Evolutionary conservation across 2,329 filamentous ascomycete species (phyloP).

Genomic region (Calonectria leucothoes): DNA sequence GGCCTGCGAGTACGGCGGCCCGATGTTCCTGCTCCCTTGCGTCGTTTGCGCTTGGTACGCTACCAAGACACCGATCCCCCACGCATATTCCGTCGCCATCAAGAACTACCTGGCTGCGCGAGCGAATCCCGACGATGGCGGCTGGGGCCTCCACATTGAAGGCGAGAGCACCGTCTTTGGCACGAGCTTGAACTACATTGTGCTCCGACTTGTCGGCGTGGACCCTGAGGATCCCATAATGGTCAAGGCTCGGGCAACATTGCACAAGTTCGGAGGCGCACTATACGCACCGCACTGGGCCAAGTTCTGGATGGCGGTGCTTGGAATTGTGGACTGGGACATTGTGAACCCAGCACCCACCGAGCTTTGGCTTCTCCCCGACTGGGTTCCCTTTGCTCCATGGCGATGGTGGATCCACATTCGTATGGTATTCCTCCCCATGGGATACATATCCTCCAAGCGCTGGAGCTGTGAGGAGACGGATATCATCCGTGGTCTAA

Average conservation of each 20-base stretch:
- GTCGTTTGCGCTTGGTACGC: conserved; percentile 88
- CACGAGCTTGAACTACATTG: conserved; percentile 87
- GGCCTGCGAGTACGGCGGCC: conserved; percentile 97
- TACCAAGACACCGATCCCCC: conserved; percentile 87
- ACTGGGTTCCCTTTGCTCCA: conserved; percentile 90
- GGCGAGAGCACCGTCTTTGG: conserved; percentile 93
- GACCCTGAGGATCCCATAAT: conserved; percentile 86
- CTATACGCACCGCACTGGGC: conserved; percentile 90
- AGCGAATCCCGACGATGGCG: conserved; percentile 88
- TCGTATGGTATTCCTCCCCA: conserved; percentile 93
- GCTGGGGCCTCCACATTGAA: conserved; percentile 97
- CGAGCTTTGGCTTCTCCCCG: conserved; percentile 91
- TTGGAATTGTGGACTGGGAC: conserved; percentile 89
- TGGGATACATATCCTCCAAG: conserved; percentile 91
- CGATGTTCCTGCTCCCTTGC: conserved; percentile 93
- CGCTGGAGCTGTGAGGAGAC: conserved; percentile 82
- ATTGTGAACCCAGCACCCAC: conserved; percentile 94
- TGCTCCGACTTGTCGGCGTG: conserved; percentile 83
- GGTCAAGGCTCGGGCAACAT: conserved; percentile 82
- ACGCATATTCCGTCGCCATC: conserved; percentile 85
- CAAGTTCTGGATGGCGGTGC: conserved; percentile 93
- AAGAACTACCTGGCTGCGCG: conserved; percentile 91
- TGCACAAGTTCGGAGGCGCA: conserved; percentile 89
- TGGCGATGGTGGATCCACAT: conserved; percentile 99
- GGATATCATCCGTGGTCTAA: conserved; percentile 76